Conservation (phyloP, 2,329 filamentous ascomycete genomes). For the Kalaharituber pfeilii region DNA sequence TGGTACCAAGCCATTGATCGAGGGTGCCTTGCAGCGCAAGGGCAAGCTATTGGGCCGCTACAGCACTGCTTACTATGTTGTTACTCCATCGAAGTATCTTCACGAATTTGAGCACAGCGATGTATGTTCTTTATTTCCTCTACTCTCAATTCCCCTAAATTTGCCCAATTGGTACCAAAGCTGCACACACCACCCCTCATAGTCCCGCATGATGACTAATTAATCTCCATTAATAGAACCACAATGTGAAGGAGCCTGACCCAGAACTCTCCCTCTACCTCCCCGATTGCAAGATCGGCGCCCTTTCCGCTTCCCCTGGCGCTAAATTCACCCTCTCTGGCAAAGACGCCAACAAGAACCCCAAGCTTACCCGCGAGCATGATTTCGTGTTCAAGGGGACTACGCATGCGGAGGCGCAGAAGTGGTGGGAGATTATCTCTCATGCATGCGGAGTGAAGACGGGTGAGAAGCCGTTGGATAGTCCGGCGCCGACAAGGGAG, state of each 20-base stretch:
- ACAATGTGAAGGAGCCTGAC: slow-evolving; percentile 48
- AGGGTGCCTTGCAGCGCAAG: slow-evolving; percentile 79
- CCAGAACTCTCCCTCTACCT: slow-evolving; percentile 85
- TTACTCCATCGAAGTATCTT: slow-evolving; percentile 72
- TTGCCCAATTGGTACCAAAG: too few species aligned
- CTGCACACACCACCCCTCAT: not conserved
- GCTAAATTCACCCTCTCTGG: slow-evolving; percentile 93
- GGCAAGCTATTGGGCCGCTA: slow-evolving; percentile 45
- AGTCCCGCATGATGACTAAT: too few species aligned
- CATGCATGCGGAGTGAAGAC: not conserved
- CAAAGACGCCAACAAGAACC: slow-evolving; percentile 67
- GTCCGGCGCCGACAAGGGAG: not conserved
- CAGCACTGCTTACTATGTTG: slow-evolving; percentile 69
- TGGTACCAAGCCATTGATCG: slow-evolving; percentile 65
- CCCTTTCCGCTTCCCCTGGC: slow-evolving; percentile 34
- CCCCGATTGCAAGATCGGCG: slow-evolving; percentile 69
- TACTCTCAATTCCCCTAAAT: not conserved
- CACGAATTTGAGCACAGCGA: slow-evolving; percentile 85
- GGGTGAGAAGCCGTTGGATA: not conserved
- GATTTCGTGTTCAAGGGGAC: slow-evolving; percentile 22
- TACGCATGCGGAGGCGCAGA: slow-evolving; percentile 16
- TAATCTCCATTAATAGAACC: slow-evolving; percentile 22
- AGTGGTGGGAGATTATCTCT: not conserved
- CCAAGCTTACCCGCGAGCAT: slow-evolving; percentile 17
- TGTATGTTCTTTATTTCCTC: slow-evolving; percentile 21